Conservation (phyloP, 129 eudicot species). For the Oenanthe sinensis region DNA sequence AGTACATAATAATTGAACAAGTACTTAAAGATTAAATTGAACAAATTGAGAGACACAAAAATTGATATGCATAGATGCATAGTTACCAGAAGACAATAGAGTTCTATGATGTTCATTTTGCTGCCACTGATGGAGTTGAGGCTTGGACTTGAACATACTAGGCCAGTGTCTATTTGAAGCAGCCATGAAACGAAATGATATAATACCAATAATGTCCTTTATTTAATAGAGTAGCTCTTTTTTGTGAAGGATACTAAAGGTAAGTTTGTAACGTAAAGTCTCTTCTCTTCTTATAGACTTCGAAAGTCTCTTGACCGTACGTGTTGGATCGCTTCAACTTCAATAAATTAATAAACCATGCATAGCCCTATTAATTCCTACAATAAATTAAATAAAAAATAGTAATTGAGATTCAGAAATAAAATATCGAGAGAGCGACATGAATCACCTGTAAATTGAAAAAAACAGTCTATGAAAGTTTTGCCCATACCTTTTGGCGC, state of each 20-base stretch:
- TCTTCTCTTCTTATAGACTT: conserved; percentile 1
- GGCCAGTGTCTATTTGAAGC: conserved; percentile 99
- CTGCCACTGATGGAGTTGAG: conserved; percentile 55
- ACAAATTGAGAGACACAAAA: not conserved
- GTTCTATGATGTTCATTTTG: conserved; percentile 47
- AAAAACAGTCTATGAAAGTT: conserved; percentile 17
- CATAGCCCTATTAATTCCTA: not conserved
- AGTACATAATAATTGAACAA: not conserved
- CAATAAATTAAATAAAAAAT: not conserved
- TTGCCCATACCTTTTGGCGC: not conserved
- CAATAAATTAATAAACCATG: too few species aligned
- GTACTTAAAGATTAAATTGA: too few species aligned
- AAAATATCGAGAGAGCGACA: conserved; percentile 20
- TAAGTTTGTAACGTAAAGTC: not conserved
- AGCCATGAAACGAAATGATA: conserved; percentile 31
- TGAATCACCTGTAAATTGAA: conserved; percentile 44
- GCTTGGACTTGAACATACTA: conserved; percentile 92
- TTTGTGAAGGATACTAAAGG: not conserved
- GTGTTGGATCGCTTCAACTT: conserved; percentile 3
- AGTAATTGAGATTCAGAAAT: conserved; percentile 10
- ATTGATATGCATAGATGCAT: not conserved
- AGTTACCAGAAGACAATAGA: conserved; percentile 30
- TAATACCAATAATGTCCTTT: not conserved
- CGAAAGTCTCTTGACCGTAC: not conserved
- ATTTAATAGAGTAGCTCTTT: too few species aligned